Percentiles rank a stretch among this genome's conserved stretches.
Conservation (phyloP, 352 stramenopile genomes). For the Aphanomyces stellatus region DNA sequence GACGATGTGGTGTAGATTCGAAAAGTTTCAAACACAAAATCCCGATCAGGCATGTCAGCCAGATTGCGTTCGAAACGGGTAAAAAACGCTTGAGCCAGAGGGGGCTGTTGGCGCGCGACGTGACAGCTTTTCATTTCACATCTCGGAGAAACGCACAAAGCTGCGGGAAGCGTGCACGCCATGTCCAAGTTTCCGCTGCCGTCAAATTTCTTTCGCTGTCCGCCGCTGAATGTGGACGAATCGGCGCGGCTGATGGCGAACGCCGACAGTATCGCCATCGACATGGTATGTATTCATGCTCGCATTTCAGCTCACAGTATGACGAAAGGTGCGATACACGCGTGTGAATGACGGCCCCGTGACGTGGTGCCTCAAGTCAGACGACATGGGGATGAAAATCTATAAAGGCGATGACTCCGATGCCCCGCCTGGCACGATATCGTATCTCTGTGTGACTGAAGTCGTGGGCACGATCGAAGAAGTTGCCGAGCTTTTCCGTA, state of each 20-base stretch:
- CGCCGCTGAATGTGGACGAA: neutral
- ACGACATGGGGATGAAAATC: neutral
- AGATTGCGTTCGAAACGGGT: too few relatives aligned
- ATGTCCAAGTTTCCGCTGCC: constrained; percentile 11
- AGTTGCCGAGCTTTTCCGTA: neutral
- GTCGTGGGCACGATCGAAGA: constrained; percentile 13
- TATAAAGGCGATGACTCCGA: neutral
- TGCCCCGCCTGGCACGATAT: neutral
- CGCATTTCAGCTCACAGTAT: neutral
- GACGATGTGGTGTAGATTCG: too few relatives aligned
- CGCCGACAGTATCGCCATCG: neutral
- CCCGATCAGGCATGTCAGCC: too few relatives aligned
- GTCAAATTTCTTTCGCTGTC: constrained; percentile 5
- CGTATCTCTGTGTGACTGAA: neutral
- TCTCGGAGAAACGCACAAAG: too few relatives aligned
- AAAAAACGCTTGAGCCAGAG: too few relatives aligned
- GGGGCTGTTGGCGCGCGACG: too few relatives aligned
- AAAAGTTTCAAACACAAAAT: too few relatives aligned
- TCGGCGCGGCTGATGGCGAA: neutral
- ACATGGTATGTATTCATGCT: neutral
- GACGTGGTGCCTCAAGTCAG: neutral
- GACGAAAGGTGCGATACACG: neutral
- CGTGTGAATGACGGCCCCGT: neutral
- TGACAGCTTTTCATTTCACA: too few relatives aligned
- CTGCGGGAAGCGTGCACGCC: too few relatives aligned